Evolutionary conservation across 2,329 filamentous ascomycete genomes (phyloP), one percentile per base, ranked within the genome.

Genomic region (Aspergillus bombycis): DNA sequence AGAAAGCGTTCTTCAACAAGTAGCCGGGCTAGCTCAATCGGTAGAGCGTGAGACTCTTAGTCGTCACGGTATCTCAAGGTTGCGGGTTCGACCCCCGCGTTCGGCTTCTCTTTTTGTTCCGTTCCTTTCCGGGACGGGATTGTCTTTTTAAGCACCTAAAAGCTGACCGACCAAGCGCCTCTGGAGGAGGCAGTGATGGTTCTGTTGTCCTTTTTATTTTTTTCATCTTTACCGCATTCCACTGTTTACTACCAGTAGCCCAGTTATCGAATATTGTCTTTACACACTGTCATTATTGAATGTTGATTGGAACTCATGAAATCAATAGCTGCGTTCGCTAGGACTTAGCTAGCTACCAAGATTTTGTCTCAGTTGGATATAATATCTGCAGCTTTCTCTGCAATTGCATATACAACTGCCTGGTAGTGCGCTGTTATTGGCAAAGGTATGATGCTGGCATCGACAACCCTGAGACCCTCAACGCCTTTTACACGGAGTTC

Each of bases 11-110:
- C n/a, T 21, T 21, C 52, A 54, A 36, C 30, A 36, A 23, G 14
- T 21, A 61, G 79, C 79, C 74, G 77, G 79, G 78, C 77, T 81
- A 81, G 80, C 80, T 82, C 80, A 82, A 81, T 82, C 78, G 80
- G 73, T 80, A 81, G 76, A 78, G 75, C 76, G 75, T 81, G 79
- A 79, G 79, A 78, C 78, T 81, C 78, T 81, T 82, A 79, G 52
- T 54, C 52, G 21, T 54, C 52, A 54, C 52, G 52, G 52, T 36
- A 75, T 74, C 75, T 73, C 74, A 75, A 74, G 71, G 72, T 68
- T 77, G 75, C 73, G 75, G 76, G 77, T 79, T 79, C 77, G 75
- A 79, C 73, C 77, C 76, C 76, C 77, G 73, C 77, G 75, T 78
- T 77, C 72, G 77, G 76, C 76, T 77, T 60, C 6, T 21, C n/a